Evolutionary conservation across 306 rosid species (phyloP), one percentile per base, ranked within the genome.

Genomic region (Quercus ilex): DNA sequence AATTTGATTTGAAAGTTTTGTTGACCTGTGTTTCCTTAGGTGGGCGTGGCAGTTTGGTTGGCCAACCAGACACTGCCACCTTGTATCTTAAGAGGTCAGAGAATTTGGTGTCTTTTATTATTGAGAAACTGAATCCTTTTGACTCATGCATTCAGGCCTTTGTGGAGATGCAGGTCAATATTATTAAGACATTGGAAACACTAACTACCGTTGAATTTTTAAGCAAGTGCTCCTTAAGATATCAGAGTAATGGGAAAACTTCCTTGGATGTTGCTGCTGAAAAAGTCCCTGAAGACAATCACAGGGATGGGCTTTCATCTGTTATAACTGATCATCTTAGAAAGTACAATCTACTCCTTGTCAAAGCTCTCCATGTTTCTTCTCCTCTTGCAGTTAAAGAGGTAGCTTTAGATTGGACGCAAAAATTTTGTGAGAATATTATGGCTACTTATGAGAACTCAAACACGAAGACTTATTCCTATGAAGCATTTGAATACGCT

Each of bases 341-440:
- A 74, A 94, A 87, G 85, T 92, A 91, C 76, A 73, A 82, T 78
- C 41, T 78, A 76, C 76, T 89, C 51, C 75, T 92, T 81, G 85
- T 75, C 20, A 94, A 89, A 86, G 93, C 89, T 67, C 97, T 94
- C 59, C 85, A 86, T 57, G 83, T 55, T 86, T 86, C 93, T 84
- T 88, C 98, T 76, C 93, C 97, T 77, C 86, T 92, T n/a, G 86
- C 94, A 53, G 83, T 94, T 81, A 94, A 92, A 91, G 69, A 86
- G 78, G 90, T 78, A 35, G 87, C 84, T 75, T 86, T 94, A 46
- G 90, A 87, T 76, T 92, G 97, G 98, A 87, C 84, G 12, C 87
- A 88, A 77, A 85, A 81, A 71, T 87, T 92, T 58, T 89, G 94
- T 78, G 93, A 92, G 88, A 89, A 83, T 87, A 85, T 89, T 38